A percentile compares a stretch with the other conserved stretches of the same genome.
phyloP scores from a whole-genome alignment of 2,329 filamentous ascomycete species.

The Alternaria brassicae region DNA sequence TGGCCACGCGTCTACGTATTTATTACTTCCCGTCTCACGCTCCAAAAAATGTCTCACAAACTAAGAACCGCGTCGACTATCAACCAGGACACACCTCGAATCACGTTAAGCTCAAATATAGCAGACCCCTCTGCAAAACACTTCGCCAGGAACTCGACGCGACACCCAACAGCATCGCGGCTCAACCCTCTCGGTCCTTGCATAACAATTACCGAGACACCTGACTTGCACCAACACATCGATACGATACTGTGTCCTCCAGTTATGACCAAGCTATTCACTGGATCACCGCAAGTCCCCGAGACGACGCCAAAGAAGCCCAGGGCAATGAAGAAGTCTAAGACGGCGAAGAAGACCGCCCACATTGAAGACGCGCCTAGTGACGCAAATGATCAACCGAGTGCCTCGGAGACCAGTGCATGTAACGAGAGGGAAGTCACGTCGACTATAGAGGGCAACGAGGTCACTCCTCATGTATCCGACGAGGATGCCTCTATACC shows the following conservation, averaged over 20 bases:
- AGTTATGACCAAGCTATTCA: conserved; percentile 15
- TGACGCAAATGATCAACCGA: neutral
- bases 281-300: neutral
- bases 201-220: neutral
- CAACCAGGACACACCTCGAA: neutral
- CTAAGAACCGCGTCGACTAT: neutral
- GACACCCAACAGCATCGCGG: neutral
- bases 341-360: neutral
- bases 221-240: neutral
- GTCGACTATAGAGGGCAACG: neutral
- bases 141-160: neutral
- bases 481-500: neutral
- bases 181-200: neutral
- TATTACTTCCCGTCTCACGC: neutral
- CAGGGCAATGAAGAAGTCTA: conserved; percentile 15
- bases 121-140: neutral
- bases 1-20: neutral
- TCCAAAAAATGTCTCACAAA: neutral
- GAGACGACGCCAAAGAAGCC: conserved; percentile 10
- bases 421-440: neutral
- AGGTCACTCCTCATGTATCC: neutral
- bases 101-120: neutral
- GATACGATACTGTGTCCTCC: neutral
- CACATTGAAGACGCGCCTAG: neutral
- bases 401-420: neutral